A percentile compares a stretch with the other conserved stretches of the same genome.
phyloP scores from a whole-genome alignment of 805 yeast genomes.

The Candida mattraensis region DNA sequence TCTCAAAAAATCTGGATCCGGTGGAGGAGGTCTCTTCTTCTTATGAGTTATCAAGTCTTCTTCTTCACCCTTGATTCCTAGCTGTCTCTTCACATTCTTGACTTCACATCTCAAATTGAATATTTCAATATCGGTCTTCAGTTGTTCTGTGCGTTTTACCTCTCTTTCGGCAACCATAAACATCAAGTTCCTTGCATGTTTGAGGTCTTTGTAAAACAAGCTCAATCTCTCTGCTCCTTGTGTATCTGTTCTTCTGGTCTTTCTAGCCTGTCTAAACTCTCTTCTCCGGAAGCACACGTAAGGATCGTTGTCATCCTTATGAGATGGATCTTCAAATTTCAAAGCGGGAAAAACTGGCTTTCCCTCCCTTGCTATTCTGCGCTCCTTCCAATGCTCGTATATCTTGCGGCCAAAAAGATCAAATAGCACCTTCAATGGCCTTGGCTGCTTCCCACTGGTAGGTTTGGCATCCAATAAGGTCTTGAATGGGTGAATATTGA shows the following conservation, averaged over 20 bases:
- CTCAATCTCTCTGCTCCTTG: conserved; percentile 85
- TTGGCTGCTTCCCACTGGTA: conserved; percentile 34
- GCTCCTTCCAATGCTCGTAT: conserved; percentile 77
- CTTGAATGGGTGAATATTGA: conserved; percentile 53
- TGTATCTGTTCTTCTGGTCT: conserved; percentile 91
- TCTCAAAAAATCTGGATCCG: conserved; percentile 19
- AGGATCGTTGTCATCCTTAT: conserved; percentile 89
- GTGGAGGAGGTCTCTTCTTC: conserved; percentile 49
- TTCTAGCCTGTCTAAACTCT: conserved; percentile 92
- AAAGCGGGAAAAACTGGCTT: conserved; percentile 69
- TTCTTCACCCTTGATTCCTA: conserved; percentile 81
- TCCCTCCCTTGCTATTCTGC: conserved; percentile 73
- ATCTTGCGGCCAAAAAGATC: conserved; percentile 62
- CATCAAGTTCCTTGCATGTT: conserved; percentile 68
- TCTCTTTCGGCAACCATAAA: conserved; percentile 76
- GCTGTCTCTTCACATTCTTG: conserved; percentile 69
- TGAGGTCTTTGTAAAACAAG: conserved; percentile 70
- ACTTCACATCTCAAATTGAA: conserved; percentile 73
- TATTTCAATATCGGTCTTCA: conserved; percentile 62
- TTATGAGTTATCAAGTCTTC: conserved; percentile 78
- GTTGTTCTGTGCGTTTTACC: conserved; percentile 55
- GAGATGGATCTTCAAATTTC: conserved; percentile 78
- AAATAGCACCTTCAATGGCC: conserved; percentile 50
- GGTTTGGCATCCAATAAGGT: conserved; percentile 58
- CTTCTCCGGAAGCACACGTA: conserved; percentile 94